phyloP scores from a whole-genome alignment of 2,329 filamentous ascomycete genomes.

The Epichloe glyceriae region DNA sequence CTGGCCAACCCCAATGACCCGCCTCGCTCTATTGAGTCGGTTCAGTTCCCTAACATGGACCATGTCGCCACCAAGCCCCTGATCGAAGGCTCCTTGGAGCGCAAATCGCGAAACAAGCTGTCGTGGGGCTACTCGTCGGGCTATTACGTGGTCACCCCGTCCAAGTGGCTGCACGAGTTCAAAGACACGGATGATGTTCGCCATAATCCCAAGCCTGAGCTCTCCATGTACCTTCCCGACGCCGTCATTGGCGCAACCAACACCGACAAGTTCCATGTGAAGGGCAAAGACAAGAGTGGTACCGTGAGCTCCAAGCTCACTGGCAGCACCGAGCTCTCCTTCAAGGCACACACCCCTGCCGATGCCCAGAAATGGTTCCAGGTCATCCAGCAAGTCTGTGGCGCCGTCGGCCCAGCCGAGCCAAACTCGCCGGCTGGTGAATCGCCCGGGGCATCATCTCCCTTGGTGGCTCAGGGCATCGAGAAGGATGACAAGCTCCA shows the following conservation, averaged over 20 bases:
- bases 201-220: constrained; percentile 67
- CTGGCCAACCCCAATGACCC: constrained; percentile 68
- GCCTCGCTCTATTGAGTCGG: constrained; percentile 57
- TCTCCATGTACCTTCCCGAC: constrained; percentile 86
- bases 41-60: constrained; percentile 79
- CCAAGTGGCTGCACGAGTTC: constrained; percentile 89
- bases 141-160: constrained; percentile 84
- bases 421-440: constrained; percentile 13
- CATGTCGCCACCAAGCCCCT: constrained; percentile 69
- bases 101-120: constrained; percentile 79
- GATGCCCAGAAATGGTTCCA: constrained; percentile 82
- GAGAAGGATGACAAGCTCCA: constrained; percentile 9
- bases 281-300: constrained; percentile 83
- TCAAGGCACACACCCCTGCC: constrained; percentile 72
- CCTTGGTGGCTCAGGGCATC: background rate
- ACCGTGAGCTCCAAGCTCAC: constrained; percentile 70
- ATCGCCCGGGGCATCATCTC: constrained; percentile 2
- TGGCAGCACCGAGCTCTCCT: constrained; percentile 65
- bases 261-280: constrained; percentile 82
- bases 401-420: constrained; percentile 29
- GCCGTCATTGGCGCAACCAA: constrained; percentile 60
- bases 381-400: constrained; percentile 50
- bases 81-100: constrained; percentile 79
- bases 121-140: constrained; percentile 62
- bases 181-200: constrained; percentile 70